Evolutionary conservation across 768 basidiomycete species (phyloP).

Genomic region (Trametes villosa): DNA sequence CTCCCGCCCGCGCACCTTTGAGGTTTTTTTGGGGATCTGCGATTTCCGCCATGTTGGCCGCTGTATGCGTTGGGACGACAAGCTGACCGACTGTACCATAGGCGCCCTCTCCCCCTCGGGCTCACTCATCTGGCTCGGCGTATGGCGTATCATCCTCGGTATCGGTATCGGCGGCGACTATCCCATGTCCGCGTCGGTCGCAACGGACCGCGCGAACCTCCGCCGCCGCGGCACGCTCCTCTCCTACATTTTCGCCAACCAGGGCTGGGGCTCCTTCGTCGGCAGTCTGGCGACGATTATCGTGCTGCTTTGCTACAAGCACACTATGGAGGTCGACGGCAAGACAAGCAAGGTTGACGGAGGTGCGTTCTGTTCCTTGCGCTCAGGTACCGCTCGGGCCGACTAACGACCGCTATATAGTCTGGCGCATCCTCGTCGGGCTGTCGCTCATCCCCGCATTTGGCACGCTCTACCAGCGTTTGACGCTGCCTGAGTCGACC

Average conservation of each 20-base stretch:
- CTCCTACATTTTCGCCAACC: constrained; percentile 76
- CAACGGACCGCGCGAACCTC: constrained; percentile 67
- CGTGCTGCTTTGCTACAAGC: constrained; percentile 64
- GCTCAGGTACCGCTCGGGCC: background rate
- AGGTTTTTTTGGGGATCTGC: too few relatives aligned
- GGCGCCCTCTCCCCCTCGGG: constrained; percentile 54
- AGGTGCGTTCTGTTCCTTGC: constrained; percentile 43
- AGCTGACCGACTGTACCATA: too few relatives aligned
- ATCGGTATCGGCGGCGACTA: constrained; percentile 83
- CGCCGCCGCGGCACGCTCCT: constrained; percentile 73
- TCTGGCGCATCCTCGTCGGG: constrained; percentile 78
- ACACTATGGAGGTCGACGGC: constrained; percentile 60
- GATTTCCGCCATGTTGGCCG: too few relatives aligned
- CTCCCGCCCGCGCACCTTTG: too few relatives aligned
- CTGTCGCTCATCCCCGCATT: constrained; percentile 77
- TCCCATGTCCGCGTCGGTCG: constrained; percentile 73
- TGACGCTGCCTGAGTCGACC: constrained; percentile 72
- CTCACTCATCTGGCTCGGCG: constrained; percentile 62
- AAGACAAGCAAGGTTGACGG: constrained; percentile 72
- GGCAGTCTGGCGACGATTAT: constrained; percentile 67
- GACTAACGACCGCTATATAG: constrained; percentile 34
- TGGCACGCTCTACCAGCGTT: constrained; percentile 73
- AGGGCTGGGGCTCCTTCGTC: constrained; percentile 76
- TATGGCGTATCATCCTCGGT: constrained; percentile 75
- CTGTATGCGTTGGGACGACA: too few relatives aligned